Evolutionary conservation across 192 early-diverging fungal genomes (phyloP), one percentile per base, ranked within the genome.

Genomic region (Ramicandelaber brevisporus): DNA sequence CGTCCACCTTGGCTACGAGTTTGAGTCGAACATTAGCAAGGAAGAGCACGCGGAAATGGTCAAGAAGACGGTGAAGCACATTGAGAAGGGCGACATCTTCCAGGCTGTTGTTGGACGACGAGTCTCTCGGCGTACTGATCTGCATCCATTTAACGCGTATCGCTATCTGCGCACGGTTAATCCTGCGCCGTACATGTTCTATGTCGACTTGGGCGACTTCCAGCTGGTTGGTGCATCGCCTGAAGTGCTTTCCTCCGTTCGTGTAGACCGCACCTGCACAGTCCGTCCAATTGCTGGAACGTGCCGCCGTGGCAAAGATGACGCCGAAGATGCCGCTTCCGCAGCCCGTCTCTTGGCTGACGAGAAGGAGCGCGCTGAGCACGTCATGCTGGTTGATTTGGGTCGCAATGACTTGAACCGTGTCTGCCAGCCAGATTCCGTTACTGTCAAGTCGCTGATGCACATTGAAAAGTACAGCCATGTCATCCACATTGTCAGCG

Each of bases 161-260:
- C 65, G 93, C 21, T 73, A 88, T 33, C 57, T 99, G 34, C 64
- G 93, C 29, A 81, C 74, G 11, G 53, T 95, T 27, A 99, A 96
- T 44, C 93, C 93, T n/a, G 93, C 88, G 4, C 93, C 93, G 12
- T 99, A 99, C 52, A 89, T 99, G 88, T 99, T 99, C 46, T 99
- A 96, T 49, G 65, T 99, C 38, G 70, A 96, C 43, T 53, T 99
- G 28, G 70, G 75, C 26, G 81, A 68, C 29, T 96, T 92, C 43
- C 78, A 86, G 41, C 55, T 93, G 11, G 93, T 96, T 16, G 93
- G 93, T 9, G 93, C 93, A 2, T 92, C 86, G 11, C 93, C 93
- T 8, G 93, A 99, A 52, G 88, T 96, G 78, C 59, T 99, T 25
- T 75, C 82, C 20, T 85, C 83, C 40, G 90, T 99, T 11, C 63